These are phyloP conservation scores for Lolium perenne DNA, from an alignment of 176 grass and related monocot genomes.

Conservation along the genomic window DNA sequence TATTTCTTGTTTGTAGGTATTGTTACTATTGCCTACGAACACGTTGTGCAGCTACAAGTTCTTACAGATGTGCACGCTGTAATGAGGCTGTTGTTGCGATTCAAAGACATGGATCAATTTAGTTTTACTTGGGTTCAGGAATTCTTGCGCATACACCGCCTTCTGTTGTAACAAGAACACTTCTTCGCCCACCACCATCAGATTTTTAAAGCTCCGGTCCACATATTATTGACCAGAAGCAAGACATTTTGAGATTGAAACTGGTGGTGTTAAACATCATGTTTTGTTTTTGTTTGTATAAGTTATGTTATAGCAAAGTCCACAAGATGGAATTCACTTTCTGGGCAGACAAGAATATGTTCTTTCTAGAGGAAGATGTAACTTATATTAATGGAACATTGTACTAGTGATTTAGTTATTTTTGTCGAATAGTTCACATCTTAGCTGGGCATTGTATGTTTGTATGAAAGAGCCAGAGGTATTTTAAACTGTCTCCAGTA, in stretches of 20 bases:
- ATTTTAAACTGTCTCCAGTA: neutral
- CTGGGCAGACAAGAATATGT: neutral
- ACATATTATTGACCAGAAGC: slow-evolving; percentile 13
- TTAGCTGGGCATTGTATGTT: neutral
- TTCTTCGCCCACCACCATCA: neutral
- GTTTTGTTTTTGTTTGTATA: slow-evolving; percentile 11
- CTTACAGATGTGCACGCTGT: slow-evolving; percentile 75
- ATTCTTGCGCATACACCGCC: slow-evolving; percentile 8
- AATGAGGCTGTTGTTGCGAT: slow-evolving; percentile 74
- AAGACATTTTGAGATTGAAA: neutral
- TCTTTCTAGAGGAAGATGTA: neutral
- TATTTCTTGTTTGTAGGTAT: slow-evolving; percentile 64
- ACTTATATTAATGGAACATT: neutral
- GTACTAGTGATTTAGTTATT: neutral
- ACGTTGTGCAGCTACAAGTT: slow-evolving; percentile 59
- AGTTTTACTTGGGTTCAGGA: slow-evolving; percentile 37
- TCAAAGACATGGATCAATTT: slow-evolving; percentile 71
- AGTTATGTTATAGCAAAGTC: neutral
- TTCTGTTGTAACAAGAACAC: neutral
- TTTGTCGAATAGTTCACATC: neutral
- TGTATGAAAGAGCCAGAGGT: neutral
- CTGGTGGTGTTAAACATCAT: neutral
- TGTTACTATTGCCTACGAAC: slow-evolving; percentile 95
- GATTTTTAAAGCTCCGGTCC: neutral
- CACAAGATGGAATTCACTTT: neutral